Conservation (phyloP, 2,329 filamentous ascomycete species). For the Hypoxylon sp. region DNA sequence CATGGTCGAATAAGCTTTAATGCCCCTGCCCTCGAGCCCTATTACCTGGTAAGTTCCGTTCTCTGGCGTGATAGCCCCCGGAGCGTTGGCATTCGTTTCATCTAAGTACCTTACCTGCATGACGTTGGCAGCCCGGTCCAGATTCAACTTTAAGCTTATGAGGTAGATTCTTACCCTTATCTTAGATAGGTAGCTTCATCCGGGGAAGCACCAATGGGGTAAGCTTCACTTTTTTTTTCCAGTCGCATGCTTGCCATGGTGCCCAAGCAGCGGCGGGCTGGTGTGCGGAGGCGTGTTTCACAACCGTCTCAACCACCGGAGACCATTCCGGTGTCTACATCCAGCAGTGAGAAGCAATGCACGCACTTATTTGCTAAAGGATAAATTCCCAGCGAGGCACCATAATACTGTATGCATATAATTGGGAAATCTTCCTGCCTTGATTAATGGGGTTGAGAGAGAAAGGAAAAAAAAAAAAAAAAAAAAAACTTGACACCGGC, state of each 20-base stretch:
- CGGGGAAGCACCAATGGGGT: conserved; percentile 16
- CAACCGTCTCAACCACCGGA: conserved; percentile 42
- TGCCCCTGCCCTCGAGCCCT: conserved; percentile 22
- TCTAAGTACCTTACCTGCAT: conserved; percentile 16
- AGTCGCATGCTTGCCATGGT: conserved; percentile 7
- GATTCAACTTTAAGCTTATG: conserved; percentile 17
- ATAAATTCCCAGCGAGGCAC: conserved; percentile 17
- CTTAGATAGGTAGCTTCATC: conserved; percentile 25
- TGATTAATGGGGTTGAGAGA: conserved; percentile 10
- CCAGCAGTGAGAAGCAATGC: conserved; percentile 13
- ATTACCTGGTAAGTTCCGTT: conserved; percentile 3
- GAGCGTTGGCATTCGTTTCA: conserved; percentile 35
- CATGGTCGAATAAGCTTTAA: conserved; percentile 36
- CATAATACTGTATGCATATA: not conserved
- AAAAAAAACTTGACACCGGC: conserved; percentile 27
- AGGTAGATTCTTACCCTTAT: conserved; percentile 12
- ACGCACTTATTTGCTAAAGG: conserved; percentile 8
- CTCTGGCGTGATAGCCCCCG: conserved; percentile 17
- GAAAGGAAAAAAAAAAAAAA: too few relatives aligned
- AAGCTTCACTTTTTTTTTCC: conserved; percentile 8
- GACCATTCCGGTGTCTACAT: conserved; percentile 20
- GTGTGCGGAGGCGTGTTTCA: conserved; percentile 40
- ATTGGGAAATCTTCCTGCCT: conserved; percentile 1
- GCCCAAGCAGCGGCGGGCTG: conserved; percentile 32
- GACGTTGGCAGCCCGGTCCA: conserved; percentile 12